Evolutionary conservation across 2,329 filamentous ascomycete genomes (phyloP).

Genomic region (Onygena corvina): DNA sequence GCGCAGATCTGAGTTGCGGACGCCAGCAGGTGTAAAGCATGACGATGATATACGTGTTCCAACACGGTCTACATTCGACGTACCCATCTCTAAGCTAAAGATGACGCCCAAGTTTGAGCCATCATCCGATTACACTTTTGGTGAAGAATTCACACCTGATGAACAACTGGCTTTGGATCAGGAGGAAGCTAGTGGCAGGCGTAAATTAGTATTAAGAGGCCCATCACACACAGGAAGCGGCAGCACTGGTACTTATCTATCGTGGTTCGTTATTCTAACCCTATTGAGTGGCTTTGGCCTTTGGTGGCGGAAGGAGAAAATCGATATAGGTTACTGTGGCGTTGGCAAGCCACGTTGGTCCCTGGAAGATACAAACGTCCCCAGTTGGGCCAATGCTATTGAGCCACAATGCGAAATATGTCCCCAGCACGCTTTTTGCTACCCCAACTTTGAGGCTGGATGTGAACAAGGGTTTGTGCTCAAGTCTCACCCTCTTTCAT

Average conservation of each 20-base stretch:
- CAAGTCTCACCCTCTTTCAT: constrained; percentile 67
- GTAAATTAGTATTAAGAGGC: constrained; percentile 19
- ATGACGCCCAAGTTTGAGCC: constrained; percentile 31
- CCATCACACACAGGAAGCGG: constrained; percentile 27
- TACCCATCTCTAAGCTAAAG: constrained; percentile 38
- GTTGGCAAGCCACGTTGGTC: constrained; percentile 55
- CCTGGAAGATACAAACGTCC: constrained; percentile 52
- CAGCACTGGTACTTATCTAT: constrained; percentile 46
- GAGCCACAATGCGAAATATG: constrained; percentile 81
- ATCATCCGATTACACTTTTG: constrained; percentile 44
- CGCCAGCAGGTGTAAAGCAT: constrained; percentile 32
- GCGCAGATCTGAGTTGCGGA: constrained; percentile 22
- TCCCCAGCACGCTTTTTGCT: constrained; percentile 82
- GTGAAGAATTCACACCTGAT: constrained; percentile 90
- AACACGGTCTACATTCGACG: constrained; percentile 48
- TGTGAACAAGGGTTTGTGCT: constrained; percentile 84
- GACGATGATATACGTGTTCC: constrained; percentile 44
- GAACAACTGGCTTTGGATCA: constrained; percentile 69
- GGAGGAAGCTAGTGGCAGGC: constrained; percentile 48
- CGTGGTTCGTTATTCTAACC: constrained; percentile 59
- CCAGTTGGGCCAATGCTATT: constrained; percentile 57
- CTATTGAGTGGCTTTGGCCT: constrained; percentile 59
- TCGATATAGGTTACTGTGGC: constrained; percentile 91
- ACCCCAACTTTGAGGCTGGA: constrained; percentile 58
- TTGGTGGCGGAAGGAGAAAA: constrained; percentile 89